Conservation (phyloP, 371 early-diverging fungal genomes). For the Syncephalastrum racemosum region DNA sequence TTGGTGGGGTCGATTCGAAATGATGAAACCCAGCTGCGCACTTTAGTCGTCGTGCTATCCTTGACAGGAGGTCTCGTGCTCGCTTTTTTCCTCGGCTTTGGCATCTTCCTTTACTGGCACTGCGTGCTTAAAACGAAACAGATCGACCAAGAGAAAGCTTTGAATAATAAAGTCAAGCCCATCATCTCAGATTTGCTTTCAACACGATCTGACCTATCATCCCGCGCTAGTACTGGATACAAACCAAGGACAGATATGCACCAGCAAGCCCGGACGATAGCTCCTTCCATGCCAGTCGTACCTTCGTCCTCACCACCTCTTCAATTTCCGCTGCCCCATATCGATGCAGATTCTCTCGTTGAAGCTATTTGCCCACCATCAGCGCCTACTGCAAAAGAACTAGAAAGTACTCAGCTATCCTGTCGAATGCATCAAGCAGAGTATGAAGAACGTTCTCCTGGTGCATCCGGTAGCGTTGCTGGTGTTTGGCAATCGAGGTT, state of each 20-base stretch:
- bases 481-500: too few relatives aligned
- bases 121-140: conserved; percentile 2
- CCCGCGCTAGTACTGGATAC: too few relatives aligned
- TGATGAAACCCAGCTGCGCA: conserved; percentile 21
- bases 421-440: too few relatives aligned
- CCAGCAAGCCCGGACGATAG: neutral
- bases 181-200: neutral
- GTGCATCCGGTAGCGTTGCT: too few relatives aligned
- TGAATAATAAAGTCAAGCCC: conserved; percentile 6
- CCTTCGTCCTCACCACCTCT: conserved; percentile 1
- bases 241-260: neutral
- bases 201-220: too few relatives aligned
- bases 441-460: too few relatives aligned
- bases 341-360: too few relatives aligned
- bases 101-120: conserved; percentile 26
- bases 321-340: too few relatives aligned
- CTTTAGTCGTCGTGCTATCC: conserved; percentile 21
- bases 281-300: conserved; percentile 4
- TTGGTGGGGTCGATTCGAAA: conserved; percentile 13
- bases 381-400: too few relatives aligned
- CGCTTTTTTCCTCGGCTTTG: conserved; percentile 22
- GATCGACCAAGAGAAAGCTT: conserved; percentile 1
- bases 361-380: too few relatives aligned
- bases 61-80: conserved; percentile 24
- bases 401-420: too few relatives aligned